Evolutionary conservation across 306 rosid genomes (phyloP), one percentile per base, ranked within the genome.

Genomic region (Nissolia schottii): DNA sequence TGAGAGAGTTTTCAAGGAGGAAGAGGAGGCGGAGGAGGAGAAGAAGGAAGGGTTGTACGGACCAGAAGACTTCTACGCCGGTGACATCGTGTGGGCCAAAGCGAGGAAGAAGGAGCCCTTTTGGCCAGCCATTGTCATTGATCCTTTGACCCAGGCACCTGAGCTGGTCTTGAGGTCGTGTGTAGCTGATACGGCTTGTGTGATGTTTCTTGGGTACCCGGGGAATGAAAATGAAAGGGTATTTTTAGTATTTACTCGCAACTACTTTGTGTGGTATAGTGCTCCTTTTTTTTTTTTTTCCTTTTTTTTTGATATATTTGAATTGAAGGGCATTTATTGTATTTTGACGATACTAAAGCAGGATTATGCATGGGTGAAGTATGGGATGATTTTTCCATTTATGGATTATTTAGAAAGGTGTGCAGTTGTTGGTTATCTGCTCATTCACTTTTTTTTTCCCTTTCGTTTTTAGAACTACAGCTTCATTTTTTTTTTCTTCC

Each of bases 341-440:
- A 59, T 4, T 70, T 74, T 67, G 43, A n/a, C 76, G 75, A 75
- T 73, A 35, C 56, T 67, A n/a, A n/a, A 77, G 46, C 97, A 95
- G 99, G 99, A 95, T 83, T 95, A 92, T 82, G 99, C 97, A 41
- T 95, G 99, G 99, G 96, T 92, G 60, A 90, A 84, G 85, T 64
- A 85, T 71, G 99, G 96, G 76, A 88, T 79, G 85, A 90, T 95
- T 69, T 95, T 88, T 83, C 99, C 99, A 16, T 95, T 92, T 80
- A 70, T 80, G 85, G 97, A 95, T 79, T 83, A 67, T 74, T 75
- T 87, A 29, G 97, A 88, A 81, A 95, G 97, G 99, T 95, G 77
- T 63, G 83, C 22, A 58, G 56, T 77, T 83, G 67, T 57, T 75
- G 51, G 45, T 70, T 63, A 29, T 45, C 64, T 64, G 38, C n/a